phyloP scores from a whole-genome alignment of 306 rosid species.

The Vigna trinervia region DNA sequence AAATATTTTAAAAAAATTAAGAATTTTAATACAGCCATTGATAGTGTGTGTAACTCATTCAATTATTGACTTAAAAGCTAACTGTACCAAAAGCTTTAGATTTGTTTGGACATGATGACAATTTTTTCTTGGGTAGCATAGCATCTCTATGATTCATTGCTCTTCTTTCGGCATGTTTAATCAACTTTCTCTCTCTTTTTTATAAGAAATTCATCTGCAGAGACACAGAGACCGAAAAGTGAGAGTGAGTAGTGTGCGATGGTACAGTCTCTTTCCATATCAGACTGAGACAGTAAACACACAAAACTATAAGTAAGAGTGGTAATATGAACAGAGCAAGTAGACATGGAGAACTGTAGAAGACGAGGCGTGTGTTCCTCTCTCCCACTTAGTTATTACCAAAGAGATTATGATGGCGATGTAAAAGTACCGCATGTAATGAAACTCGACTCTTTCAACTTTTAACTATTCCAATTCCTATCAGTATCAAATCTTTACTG shows the following conservation, averaged over 20 bases:
- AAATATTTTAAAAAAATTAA: not conserved
- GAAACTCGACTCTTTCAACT: not conserved
- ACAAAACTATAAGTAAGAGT: constrained; percentile 36
- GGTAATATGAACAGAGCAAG: constrained; percentile 24
- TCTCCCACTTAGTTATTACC: constrained; percentile 25
- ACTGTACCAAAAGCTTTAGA: not conserved
- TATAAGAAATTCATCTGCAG: not conserved
- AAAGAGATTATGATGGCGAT: not conserved
- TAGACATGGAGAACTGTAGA: constrained; percentile 42
- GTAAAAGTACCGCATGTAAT: not conserved
- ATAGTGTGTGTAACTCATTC: not conserved
- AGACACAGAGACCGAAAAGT: constrained; percentile 32
- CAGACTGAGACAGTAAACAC: constrained; percentile 16
- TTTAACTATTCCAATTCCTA: not conserved
- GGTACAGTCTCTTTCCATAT: constrained; percentile 30
- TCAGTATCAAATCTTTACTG: not conserved
- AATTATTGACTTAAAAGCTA: not conserved
- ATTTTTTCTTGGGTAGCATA: not conserved
- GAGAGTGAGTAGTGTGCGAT: constrained; percentile 30
- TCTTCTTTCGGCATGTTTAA: not conserved
- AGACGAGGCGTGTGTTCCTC: constrained; percentile 25
- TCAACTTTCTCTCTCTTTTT: not conserved
- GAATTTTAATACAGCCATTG: not conserved
- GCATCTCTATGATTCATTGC: not conserved
- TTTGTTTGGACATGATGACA: not conserved